These are phyloP conservation scores for Ganoderma multipileum DNA, from an alignment of 1,284 basidiomycete genomes.

Conservation along the genomic window DNA sequence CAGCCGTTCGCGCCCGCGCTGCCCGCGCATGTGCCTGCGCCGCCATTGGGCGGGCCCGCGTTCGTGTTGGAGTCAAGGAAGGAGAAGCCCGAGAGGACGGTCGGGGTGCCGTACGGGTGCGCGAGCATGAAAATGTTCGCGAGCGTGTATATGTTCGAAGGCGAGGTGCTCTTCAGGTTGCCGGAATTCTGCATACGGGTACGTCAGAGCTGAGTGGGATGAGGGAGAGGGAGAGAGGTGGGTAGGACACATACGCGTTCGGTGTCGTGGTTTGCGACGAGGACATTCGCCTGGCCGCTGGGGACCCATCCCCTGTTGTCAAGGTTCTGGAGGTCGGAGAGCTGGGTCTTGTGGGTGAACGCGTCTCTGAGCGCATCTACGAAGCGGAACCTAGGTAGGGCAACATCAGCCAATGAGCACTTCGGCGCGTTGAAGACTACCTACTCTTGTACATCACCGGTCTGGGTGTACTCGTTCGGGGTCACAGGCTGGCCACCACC, in stretches of 20 bases:
- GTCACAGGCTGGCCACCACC: slow-evolving; percentile 59
- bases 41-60: slow-evolving; percentile 58
- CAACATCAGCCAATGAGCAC: not conserved
- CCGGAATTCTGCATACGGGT: slow-evolving; percentile 48
- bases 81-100: slow-evolving; percentile 65
- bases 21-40: slow-evolving; percentile 56
- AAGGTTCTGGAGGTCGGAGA: slow-evolving; percentile 59
- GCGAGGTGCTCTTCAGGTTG: slow-evolving; percentile 63
- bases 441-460: slow-evolving; percentile 74
- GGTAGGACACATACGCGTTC: slow-evolving; percentile 54
- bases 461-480: slow-evolving; percentile 60
- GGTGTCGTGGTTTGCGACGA: slow-evolving; percentile 75
- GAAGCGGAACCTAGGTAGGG: slow-evolving; percentile 64
- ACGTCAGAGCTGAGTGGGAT: not conserved
- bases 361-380: slow-evolving; percentile 57
- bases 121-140: slow-evolving; percentile 71
- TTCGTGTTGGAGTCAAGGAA: slow-evolving; percentile 51
- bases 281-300: slow-evolving; percentile 63
- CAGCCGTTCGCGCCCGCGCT: slow-evolving; percentile 61
- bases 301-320: slow-evolving; percentile 65
- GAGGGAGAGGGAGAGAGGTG: not conserved
- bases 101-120: slow-evolving; percentile 71
- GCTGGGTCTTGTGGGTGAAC: slow-evolving; percentile 54
- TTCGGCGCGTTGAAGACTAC: slow-evolving; percentile 25
- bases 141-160: slow-evolving; percentile 66